These are phyloP conservation scores for Fraxinus xanthoxyloides DNA, from an alignment of 305 asterid species.

Conservation along the genomic window DNA sequence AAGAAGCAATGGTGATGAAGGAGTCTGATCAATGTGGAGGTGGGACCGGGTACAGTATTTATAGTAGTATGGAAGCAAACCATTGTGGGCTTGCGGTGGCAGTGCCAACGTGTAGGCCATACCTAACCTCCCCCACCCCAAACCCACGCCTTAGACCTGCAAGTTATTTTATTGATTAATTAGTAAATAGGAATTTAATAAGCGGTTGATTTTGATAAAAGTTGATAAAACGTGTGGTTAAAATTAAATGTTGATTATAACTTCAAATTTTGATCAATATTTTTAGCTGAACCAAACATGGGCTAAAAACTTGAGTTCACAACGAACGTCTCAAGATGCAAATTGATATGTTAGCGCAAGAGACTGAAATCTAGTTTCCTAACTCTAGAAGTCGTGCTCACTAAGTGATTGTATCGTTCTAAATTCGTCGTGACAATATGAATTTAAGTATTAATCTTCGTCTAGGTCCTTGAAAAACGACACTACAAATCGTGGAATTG, in stretches of 20 bases:
- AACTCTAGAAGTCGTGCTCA: neutral
- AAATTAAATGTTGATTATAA: too few relatives aligned
- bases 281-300: neutral
- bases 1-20: constrained; percentile 13
- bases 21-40: constrained; percentile 16
- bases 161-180: neutral
- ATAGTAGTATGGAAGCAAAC: constrained; percentile 20
- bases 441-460: too few relatives aligned
- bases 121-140: neutral
- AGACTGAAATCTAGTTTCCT: too few relatives aligned
- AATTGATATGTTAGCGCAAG: neutral
- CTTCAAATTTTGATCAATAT: too few relatives aligned
- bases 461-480: neutral
- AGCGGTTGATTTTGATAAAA: neutral
- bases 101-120: constrained; percentile 27
- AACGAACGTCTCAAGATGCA: neutral
- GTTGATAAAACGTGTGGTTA: neutral
- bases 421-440: neutral
- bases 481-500: neutral
- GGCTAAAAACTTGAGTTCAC: neutral
- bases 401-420: neutral
- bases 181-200: neutral
- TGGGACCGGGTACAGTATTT: constrained; percentile 13
- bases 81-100: constrained; percentile 24
- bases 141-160: neutral